A percentile compares a stretch with the other conserved stretches of the same genome.
These are phyloP conservation scores for Neonectria neomacrospora DNA, from an alignment of 2,329 filamentous ascomycete species.

Conservation along the genomic window DNA sequence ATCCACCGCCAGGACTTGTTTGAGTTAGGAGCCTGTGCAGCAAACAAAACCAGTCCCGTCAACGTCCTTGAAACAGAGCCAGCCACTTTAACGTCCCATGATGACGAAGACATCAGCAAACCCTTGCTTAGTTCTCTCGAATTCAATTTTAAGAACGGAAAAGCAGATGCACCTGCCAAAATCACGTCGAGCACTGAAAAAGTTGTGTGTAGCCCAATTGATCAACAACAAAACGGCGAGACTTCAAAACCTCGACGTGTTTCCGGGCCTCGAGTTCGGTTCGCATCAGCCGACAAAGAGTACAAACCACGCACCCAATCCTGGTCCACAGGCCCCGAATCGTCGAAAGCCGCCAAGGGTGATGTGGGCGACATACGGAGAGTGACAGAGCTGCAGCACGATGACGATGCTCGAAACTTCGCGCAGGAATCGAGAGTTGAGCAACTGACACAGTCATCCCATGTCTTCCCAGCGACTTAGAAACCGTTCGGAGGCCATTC, in stretches of 20 bases:
- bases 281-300: not conserved
- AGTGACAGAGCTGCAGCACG: not conserved
- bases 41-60: constrained; percentile 35
- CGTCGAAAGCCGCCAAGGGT: constrained; percentile 38
- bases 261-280: not conserved
- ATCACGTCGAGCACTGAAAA: constrained; percentile 1
- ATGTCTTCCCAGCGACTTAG: not conserved
- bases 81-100: not conserved
- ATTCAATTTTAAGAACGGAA: not conserved
- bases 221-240: not conserved
- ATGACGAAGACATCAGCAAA: not conserved
- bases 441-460: not conserved
- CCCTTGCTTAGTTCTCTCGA: not conserved
- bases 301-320: too few relatives aligned
- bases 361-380: not conserved
- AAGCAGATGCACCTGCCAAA: not conserved
- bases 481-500: not conserved
- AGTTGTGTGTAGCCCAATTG: not conserved
- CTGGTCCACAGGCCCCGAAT: too few relatives aligned
- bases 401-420: not conserved
- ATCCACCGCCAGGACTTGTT: constrained; percentile 18
- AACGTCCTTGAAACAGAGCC: not conserved
- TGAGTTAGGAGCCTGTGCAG: not conserved
- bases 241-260: not conserved
- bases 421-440: not conserved